phyloP scores from a whole-genome alignment of 2,329 filamentous ascomycete genomes.

The Beauveria rudraprayagi region DNA sequence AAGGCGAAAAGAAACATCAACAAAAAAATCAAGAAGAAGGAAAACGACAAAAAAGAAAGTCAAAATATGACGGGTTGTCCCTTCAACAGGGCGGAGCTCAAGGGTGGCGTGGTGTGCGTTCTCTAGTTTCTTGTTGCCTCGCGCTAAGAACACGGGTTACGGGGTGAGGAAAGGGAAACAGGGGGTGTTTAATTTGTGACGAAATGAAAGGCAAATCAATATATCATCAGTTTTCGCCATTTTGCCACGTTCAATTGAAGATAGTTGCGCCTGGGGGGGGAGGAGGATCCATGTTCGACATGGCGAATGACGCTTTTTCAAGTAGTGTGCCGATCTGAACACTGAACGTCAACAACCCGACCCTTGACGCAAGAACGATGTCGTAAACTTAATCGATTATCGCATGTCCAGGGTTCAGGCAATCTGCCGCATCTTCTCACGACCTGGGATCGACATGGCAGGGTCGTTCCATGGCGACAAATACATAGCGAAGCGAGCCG shows the following conservation, averaged over 20 bases:
- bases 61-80: not conserved
- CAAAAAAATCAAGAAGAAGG: not conserved
- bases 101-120: not conserved
- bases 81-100: not conserved
- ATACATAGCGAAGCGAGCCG: no score
- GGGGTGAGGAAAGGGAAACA: not conserved
- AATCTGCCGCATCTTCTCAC: not conserved
- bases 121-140: not conserved
- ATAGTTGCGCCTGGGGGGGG: not conserved
- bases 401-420: not conserved
- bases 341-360: no score
- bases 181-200: no score
- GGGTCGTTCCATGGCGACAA: not conserved
- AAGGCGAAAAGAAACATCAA: not conserved
- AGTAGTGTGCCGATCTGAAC: no score
- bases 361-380: not conserved
- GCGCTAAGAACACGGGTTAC: not conserved
- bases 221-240: not conserved
- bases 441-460: not conserved
- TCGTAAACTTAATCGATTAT: not conserved
- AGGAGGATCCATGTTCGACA: not conserved
- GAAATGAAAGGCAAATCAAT: not conserved
- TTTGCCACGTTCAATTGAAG: conserved; percentile 7
- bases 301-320: not conserved
- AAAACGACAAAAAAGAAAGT: not conserved